phyloP scores from a whole-genome alignment of 192 early-diverging fungal species.

The Podila clonocystis region DNA sequence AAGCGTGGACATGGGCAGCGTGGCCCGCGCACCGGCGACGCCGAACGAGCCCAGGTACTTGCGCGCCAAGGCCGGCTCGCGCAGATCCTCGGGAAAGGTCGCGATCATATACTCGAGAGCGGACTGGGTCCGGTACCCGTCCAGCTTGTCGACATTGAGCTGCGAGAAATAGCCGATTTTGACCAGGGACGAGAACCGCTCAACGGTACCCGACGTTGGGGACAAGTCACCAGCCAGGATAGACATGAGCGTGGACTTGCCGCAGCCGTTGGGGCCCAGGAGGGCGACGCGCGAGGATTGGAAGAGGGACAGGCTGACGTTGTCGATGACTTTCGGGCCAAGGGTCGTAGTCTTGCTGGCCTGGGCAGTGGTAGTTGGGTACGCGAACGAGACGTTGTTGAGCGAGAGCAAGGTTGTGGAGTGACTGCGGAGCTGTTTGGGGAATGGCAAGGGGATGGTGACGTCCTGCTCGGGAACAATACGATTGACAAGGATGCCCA shows the following conservation, averaged over 20 bases:
- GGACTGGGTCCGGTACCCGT: slow-evolving; percentile 45
- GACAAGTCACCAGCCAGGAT: slow-evolving; percentile 70
- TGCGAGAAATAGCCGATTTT: slow-evolving; percentile 87
- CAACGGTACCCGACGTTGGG: slow-evolving; percentile 72
- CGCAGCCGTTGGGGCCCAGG: slow-evolving; percentile 86
- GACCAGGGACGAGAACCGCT: slow-evolving; percentile 64
- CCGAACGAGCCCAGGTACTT: slow-evolving; percentile 84
- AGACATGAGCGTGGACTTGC: slow-evolving; percentile 86
- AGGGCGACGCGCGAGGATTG: slow-evolving; percentile 76
- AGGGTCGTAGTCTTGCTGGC: not conserved
- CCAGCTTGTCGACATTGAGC: slow-evolving; percentile 79
- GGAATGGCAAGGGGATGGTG: slow-evolving; percentile 65
- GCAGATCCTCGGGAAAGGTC: slow-evolving; percentile 36
- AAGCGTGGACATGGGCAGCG: slow-evolving; percentile 70
- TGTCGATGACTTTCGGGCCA: slow-evolving; percentile 57
- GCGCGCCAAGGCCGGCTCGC: slow-evolving; percentile 47
- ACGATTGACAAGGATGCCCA: slow-evolving; percentile 16
- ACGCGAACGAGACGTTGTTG: slow-evolving; percentile 70
- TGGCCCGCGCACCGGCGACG: slow-evolving; percentile 71
- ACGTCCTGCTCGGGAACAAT: slow-evolving; percentile 45
- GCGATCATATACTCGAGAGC: slow-evolving; percentile 37
- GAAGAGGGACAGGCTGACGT: slow-evolving; percentile 77
- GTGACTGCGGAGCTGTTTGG: slow-evolving; percentile 67
- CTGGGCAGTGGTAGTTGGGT: slow-evolving; percentile 61
- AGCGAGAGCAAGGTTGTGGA: slow-evolving; percentile 76